Conservation (phyloP, 345 rosid species). For the Hirschfeldia incana region DNA sequence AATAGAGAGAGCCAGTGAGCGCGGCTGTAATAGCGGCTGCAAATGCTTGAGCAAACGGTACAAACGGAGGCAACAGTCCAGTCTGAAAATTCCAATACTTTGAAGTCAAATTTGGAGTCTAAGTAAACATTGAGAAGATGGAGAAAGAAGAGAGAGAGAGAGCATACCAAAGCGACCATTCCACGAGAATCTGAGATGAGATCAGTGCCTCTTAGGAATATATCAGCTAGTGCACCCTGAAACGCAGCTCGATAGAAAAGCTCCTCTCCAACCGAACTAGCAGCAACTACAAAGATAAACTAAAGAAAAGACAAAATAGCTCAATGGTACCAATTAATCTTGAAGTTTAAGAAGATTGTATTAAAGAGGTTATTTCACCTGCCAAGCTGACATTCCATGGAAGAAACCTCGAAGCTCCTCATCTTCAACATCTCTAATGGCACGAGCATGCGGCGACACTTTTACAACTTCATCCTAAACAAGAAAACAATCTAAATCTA, state of each 20-base stretch:
- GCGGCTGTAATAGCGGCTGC: slow-evolving; percentile 89
- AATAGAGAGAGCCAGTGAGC: slow-evolving; percentile 91
- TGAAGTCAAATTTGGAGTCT: background rate
- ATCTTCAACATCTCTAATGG: slow-evolving; percentile 98
- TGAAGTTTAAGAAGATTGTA: background rate
- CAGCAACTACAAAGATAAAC: slow-evolving; percentile 82
- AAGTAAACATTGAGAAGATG: background rate
- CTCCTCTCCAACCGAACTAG: slow-evolving; percentile 97
- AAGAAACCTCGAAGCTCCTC: slow-evolving; percentile 92
- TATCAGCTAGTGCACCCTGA: slow-evolving; percentile 68
- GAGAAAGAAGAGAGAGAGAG: slow-evolving; percentile 1
- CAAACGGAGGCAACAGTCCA: slow-evolving; percentile 92
- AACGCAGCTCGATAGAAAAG: slow-evolving; percentile 93
- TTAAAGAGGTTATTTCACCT: slow-evolving; percentile 46
- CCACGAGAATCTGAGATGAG: slow-evolving; percentile 69
- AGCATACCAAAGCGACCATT: slow-evolving; percentile 75
- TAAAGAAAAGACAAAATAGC: slow-evolving; percentile 27
- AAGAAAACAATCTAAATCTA: background rate
- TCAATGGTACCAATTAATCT: background rate
- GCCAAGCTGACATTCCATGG: slow-evolving; percentile 98
- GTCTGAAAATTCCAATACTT: slow-evolving; percentile 44
- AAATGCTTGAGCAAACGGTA: slow-evolving; percentile 94
- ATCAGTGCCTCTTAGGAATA: slow-evolving; percentile 39
- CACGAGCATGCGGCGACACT: slow-evolving; percentile 92
- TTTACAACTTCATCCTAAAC: slow-evolving; percentile 94